phyloP scores from a whole-genome alignment of 2,329 filamentous ascomycete genomes.

The Arachnomyces sp. region DNA sequence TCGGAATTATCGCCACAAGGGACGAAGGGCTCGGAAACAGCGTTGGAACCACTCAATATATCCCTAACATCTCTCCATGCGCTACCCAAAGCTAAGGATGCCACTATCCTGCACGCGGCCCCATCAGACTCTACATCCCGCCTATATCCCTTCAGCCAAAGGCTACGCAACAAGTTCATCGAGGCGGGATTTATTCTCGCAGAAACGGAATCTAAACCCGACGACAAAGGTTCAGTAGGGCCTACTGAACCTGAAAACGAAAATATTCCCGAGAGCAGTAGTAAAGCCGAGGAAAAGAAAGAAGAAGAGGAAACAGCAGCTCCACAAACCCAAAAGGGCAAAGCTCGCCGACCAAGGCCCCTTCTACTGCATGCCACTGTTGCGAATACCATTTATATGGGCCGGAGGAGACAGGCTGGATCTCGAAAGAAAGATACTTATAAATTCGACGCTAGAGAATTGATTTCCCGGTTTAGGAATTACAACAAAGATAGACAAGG shows the following conservation, averaged over 20 bases:
- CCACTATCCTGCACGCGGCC: constrained; percentile 33
- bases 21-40: constrained; percentile 14
- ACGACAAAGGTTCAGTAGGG: background rate
- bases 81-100: constrained; percentile 25
- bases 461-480: constrained; percentile 23
- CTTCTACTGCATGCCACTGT: constrained; percentile 77
- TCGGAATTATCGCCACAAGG: constrained; percentile 30
- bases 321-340: constrained; percentile 5
- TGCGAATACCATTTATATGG: constrained; percentile 70
- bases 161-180: constrained; percentile 34
- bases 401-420: constrained; percentile 13
- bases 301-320: constrained; percentile 5
- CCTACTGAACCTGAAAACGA: background rate
- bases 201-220: constrained; percentile 14
- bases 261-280: background rate
- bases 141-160: constrained; percentile 34
- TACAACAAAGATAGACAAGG: constrained; percentile 4
- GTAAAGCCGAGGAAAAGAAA: background rate
- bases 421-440: constrained; percentile 24
- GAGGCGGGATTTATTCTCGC: constrained; percentile 35
- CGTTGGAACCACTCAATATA: constrained; percentile 31
- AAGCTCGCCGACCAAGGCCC: constrained; percentile 38
- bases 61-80: constrained; percentile 36
- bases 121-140: constrained; percentile 32
- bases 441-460: constrained; percentile 38